Percentiles rank a stretch among this genome's conserved stretches.
These are phyloP conservation scores for Dioscorea alata DNA, from an alignment of 106 monocot species.

Conservation along the genomic window DNA sequence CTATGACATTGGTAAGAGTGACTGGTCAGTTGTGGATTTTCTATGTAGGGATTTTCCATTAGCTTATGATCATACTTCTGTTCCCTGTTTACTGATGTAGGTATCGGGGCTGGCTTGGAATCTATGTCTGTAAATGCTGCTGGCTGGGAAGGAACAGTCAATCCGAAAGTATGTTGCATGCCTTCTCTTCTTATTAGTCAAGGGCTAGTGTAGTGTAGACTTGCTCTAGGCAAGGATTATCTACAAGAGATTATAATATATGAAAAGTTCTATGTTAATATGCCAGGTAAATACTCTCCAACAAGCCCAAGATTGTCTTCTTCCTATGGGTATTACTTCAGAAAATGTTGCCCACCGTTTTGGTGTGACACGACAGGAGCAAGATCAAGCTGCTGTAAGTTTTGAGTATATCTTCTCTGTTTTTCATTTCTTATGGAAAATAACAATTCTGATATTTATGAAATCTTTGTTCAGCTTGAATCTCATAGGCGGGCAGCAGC, in stretches of 20 bases:
- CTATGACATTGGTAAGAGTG: slow-evolving; percentile 76
- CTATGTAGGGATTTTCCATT: not conserved
- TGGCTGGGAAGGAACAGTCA: slow-evolving; percentile 81
- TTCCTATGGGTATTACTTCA: slow-evolving; percentile 59
- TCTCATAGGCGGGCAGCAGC: slow-evolving; percentile 93
- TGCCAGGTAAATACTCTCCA: slow-evolving; percentile 16
- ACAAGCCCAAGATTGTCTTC: slow-evolving; percentile 46
- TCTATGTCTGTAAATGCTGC: slow-evolving; percentile 65
- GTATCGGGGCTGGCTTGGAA: slow-evolving; percentile 93
- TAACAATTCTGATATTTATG: not conserved
- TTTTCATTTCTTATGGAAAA: not conserved
- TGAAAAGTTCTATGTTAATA: not conserved
- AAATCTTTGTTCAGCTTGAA: slow-evolving; percentile 50
- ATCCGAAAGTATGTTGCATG: slow-evolving; percentile 63
- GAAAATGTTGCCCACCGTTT: slow-evolving; percentile 54
- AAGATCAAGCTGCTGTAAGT: slow-evolving; percentile 57
- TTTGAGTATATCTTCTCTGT: not conserved
- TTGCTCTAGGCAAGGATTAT: not conserved
- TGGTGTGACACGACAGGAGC: slow-evolving; percentile 44
- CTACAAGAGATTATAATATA: not conserved
- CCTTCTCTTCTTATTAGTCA: not conserved
- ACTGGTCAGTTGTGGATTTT: not conserved
- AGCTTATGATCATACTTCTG: not conserved
- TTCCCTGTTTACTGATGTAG: slow-evolving; percentile 20
- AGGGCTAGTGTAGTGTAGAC: not conserved